phyloP scores from a whole-genome alignment of 306 rosid species.

The Spatholobus suberectus region DNA sequence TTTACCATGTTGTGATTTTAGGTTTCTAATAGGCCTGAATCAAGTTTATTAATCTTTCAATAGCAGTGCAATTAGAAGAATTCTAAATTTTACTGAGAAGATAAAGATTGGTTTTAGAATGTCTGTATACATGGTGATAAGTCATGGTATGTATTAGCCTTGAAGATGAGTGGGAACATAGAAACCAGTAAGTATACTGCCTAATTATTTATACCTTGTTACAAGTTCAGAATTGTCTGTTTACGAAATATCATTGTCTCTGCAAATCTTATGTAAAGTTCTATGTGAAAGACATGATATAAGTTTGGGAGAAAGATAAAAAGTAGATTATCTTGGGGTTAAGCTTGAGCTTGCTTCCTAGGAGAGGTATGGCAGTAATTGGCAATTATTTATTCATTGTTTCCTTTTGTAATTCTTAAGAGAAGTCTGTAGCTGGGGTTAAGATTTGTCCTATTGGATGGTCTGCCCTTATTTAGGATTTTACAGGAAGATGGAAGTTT shows the following conservation, averaged over 20 bases:
- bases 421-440: not conserved
- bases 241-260: slow-evolving; percentile 5
- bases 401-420: slow-evolving; percentile 14
- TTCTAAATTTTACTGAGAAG: not conserved
- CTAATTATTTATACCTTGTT: not conserved
- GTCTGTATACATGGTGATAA: not conserved
- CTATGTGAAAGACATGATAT: not conserved
- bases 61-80: not conserved
- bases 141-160: not conserved
- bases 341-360: slow-evolving; percentile 29
- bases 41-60: not conserved
- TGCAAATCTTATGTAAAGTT: slow-evolving; percentile 16
- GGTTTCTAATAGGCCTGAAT: slow-evolving; percentile 9
- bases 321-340: not conserved
- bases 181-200: not conserved
- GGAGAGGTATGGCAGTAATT: not conserved
- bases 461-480: slow-evolving; percentile 5
- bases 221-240: slow-evolving; percentile 20
- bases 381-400: not conserved
- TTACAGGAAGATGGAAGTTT: slow-evolving; percentile 18
- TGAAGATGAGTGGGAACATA: slow-evolving; percentile 24
- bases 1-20: slow-evolving; percentile 34
- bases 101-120: slow-evolving; percentile 24
- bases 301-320: not conserved
- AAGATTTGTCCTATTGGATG: slow-evolving; percentile 26